Evolutionary conservation across 2,329 filamentous ascomycete genomes (phyloP).

Genomic region (Scleromitrula shiraiana): DNA sequence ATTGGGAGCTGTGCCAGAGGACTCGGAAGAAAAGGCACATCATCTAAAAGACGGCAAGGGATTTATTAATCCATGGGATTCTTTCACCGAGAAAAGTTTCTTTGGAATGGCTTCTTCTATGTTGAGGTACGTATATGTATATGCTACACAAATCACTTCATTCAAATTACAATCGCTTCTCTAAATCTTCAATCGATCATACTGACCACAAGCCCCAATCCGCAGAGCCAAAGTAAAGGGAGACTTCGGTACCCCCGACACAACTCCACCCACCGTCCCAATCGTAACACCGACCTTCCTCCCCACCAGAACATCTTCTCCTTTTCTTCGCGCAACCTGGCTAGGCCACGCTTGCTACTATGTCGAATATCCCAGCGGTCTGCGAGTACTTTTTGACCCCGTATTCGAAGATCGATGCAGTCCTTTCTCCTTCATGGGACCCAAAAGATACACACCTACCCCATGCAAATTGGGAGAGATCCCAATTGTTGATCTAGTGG

Average conservation of each 20-base stretch:
- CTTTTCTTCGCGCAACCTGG: slow-evolving; percentile 77
- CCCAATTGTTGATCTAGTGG: slow-evolving; percentile 62
- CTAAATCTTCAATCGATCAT: not conserved
- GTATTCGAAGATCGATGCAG: slow-evolving; percentile 86
- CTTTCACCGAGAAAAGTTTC: slow-evolving; percentile 35
- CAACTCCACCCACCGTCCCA: slow-evolving; percentile 52
- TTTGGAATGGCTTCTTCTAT: slow-evolving; percentile 32
- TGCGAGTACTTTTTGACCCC: slow-evolving; percentile 87
- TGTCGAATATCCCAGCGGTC: slow-evolving; percentile 77
- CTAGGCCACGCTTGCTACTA: slow-evolving; percentile 92
- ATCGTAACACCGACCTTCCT: slow-evolving; percentile 54
- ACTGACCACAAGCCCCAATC: not conserved
- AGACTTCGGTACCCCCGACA: slow-evolving; percentile 40
- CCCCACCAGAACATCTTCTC: slow-evolving; percentile 39
- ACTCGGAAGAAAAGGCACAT: slow-evolving; percentile 37
- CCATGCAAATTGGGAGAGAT: slow-evolving; percentile 74
- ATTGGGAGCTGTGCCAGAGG: slow-evolving; percentile 25
- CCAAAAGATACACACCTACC: slow-evolving; percentile 69
- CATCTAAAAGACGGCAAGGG: slow-evolving; percentile 45
- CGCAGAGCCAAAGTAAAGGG: slow-evolving; percentile 16
- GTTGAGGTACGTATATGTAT: slow-evolving; percentile 30
- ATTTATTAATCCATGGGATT: slow-evolving; percentile 50
- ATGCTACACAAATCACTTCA: too few relatives aligned
- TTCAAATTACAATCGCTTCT: too few relatives aligned
- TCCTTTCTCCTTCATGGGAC: slow-evolving; percentile 61